Percentiles rank a stretch among this genome's conserved stretches.
Conservation (phyloP, 73 alveolate species). For the Tetrahymena elliotti region DNA sequence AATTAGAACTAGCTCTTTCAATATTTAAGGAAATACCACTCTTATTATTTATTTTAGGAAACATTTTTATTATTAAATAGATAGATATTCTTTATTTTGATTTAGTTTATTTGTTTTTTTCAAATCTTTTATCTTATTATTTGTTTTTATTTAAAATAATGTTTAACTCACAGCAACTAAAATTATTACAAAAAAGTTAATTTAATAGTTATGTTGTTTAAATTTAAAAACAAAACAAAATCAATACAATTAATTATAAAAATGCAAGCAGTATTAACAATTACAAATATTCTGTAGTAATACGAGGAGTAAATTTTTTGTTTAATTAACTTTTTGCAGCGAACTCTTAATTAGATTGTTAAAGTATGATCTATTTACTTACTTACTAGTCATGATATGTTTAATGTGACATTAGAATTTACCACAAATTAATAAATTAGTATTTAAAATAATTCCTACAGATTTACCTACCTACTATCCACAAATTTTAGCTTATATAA, state of each 20-base stretch:
- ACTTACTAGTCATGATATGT: not conserved
- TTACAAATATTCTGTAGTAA: not conserved
- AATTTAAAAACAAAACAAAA: not conserved
- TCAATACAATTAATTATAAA: not conserved
- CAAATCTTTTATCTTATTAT: too few relatives aligned
- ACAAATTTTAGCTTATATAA: not conserved
- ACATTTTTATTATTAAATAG: not conserved
- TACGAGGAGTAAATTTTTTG: not conserved
- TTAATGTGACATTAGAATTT: not conserved
- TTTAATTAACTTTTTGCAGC: not conserved
- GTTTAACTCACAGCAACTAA: not conserved
- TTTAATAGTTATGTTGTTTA: not conserved
- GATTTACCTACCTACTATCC: not conserved
- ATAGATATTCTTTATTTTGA: too few relatives aligned
- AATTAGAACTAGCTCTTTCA: not conserved
- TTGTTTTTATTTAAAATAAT: too few relatives aligned
- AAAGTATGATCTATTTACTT: not conserved
- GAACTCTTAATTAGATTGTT: not conserved
- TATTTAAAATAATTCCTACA: not conserved
- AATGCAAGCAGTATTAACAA: not conserved
- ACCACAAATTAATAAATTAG: not conserved
- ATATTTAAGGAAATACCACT: not conserved
- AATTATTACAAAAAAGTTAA: not conserved
- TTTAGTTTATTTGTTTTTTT: not conserved
- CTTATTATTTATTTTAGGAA: not conserved